Evolutionary conservation across 2,329 filamentous ascomycete genomes (phyloP).

Genomic region (Alternaria panax): DNA sequence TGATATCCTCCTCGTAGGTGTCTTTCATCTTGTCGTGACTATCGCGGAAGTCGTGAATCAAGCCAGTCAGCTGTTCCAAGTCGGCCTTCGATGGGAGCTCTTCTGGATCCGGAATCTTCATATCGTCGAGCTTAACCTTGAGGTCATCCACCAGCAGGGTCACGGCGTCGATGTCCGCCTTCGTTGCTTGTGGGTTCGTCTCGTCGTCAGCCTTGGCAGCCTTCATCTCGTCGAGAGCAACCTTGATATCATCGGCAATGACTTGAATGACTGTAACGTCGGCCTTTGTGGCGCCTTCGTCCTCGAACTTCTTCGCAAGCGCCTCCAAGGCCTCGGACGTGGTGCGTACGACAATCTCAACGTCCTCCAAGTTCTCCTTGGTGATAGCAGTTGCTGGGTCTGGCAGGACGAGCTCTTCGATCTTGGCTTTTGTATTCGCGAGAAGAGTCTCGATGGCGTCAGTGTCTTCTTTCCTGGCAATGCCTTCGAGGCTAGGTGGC

Average conservation of each 20-base stretch:
- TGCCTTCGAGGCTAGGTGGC: slow-evolving; percentile 54
- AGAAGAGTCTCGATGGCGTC: slow-evolving; percentile 90
- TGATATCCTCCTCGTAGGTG: slow-evolving; percentile 75
- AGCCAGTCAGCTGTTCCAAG: slow-evolving; percentile 66
- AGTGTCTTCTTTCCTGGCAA: slow-evolving; percentile 80
- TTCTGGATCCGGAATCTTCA: slow-evolving; percentile 74
- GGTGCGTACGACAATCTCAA: slow-evolving; percentile 75
- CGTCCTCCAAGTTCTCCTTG: slow-evolving; percentile 65
- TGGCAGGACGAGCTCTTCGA: slow-evolving; percentile 77
- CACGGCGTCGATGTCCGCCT: slow-evolving; percentile 81
- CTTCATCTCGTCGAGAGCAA: slow-evolving; percentile 73
- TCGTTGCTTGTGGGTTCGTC: slow-evolving; percentile 71
- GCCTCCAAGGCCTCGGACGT: slow-evolving; percentile 75
- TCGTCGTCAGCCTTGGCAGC: slow-evolving; percentile 57
- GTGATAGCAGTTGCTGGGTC: slow-evolving; percentile 73
- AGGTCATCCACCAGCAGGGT: slow-evolving; percentile 84
- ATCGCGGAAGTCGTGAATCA: slow-evolving; percentile 61
- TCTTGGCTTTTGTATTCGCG: slow-evolving; percentile 83
- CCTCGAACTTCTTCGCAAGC: slow-evolving; percentile 71
- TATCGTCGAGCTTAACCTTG: slow-evolving; percentile 77
- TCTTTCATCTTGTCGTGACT: slow-evolving; percentile 74
- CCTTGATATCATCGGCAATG: slow-evolving; percentile 78
- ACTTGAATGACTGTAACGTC: slow-evolving; percentile 80
- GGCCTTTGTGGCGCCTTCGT: slow-evolving; percentile 74
- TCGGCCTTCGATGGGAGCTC: slow-evolving; percentile 79